Conservation (phyloP, 768 basidiomycete genomes). For the Boletus tomentosulus region DNA sequence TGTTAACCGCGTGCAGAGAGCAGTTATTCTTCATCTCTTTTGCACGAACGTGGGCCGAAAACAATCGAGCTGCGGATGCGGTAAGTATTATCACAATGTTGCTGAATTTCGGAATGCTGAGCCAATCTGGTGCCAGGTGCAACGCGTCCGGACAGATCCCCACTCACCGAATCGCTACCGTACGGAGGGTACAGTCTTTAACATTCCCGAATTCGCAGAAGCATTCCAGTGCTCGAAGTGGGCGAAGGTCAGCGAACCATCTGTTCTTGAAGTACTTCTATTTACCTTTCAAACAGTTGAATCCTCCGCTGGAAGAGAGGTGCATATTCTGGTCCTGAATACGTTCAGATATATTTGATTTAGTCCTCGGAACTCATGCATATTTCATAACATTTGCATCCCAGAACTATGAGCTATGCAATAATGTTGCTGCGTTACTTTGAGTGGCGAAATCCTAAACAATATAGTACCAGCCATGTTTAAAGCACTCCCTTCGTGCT, state of each 20-base stretch:
- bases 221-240: slow-evolving; percentile 79
- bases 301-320: slow-evolving; percentile 73
- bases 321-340: slow-evolving; percentile 75
- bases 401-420: background rate
- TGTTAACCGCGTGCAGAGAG: slow-evolving; percentile 48
- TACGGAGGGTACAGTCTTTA: slow-evolving; percentile 81
- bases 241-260: slow-evolving; percentile 54
- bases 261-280: background rate
- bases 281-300: slow-evolving; percentile 47
- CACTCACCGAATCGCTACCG: slow-evolving; percentile 81
- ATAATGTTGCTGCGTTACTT: background rate
- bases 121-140: slow-evolving; percentile 43
- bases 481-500: slow-evolving; percentile 94
- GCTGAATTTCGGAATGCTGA: background rate
- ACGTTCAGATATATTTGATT: slow-evolving; percentile 1
- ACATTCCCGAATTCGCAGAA: slow-evolving; percentile 83
- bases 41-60: slow-evolving; percentile 82
- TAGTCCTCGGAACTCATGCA: slow-evolving; percentile 11
- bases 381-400: slow-evolving; percentile 11
- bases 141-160: slow-evolving; percentile 80
- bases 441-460: background rate
- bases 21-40: slow-evolving; percentile 94
- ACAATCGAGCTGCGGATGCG: slow-evolving; percentile 73
- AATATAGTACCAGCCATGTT: background rate
- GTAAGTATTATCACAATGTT: slow-evolving; percentile 37